Evolutionary conservation across 345 rosid genomes (phyloP), one percentile per base, ranked within the genome.

Genomic region (Rhodomyrtus tomentosa): DNA sequence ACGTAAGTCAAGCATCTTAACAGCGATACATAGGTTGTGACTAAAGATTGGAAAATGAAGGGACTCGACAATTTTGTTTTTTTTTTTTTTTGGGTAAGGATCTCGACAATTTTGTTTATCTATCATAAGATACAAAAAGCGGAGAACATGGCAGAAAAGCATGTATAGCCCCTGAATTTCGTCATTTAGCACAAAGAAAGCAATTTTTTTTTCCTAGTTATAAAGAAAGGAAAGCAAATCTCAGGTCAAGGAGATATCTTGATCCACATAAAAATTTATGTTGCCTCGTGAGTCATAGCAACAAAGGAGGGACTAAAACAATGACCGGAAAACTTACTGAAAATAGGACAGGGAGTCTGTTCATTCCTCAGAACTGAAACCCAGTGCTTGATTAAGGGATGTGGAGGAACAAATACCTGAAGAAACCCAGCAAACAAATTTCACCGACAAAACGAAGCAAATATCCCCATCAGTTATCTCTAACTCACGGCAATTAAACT

Each of bases 331-430:
- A 24, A 91, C 94, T 90, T 83, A 94, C 97, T 93, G 91, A 96
- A 96, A 85, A 96, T 86, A 18, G 98, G 94, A 84, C 89, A 89
- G 82, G 98, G 98, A 58, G 98, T 93, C 87, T 92, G 98, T 53
- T 95, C 97, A 52, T 95, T 96, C 84, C 98, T 90, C 59, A 96
- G 84, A 85, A 96, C 93, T 12, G 96, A 94, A 89, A 96, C 91
- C 98, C 98, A 95, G 84, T 96, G 99, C 92, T 95, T 95, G 90
- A 96, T 93, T 91, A 95, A 89, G 25, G 98, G 98, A 90, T 94
- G 97, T 1, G 97, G 98, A 27, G 99, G 98, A 91, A 95, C 99
- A 85, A 90, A 93, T 0, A 94, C 98, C 97, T 96, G 91, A n/a
- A 54, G 32, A 58, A 55, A 58, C 74, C 62, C 45, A 56, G 21